A percentile compares a stretch with the other conserved stretches of the same genome.
Conservation (phyloP, 306 rosid genomes). For the Inga leiocalycina region DNA sequence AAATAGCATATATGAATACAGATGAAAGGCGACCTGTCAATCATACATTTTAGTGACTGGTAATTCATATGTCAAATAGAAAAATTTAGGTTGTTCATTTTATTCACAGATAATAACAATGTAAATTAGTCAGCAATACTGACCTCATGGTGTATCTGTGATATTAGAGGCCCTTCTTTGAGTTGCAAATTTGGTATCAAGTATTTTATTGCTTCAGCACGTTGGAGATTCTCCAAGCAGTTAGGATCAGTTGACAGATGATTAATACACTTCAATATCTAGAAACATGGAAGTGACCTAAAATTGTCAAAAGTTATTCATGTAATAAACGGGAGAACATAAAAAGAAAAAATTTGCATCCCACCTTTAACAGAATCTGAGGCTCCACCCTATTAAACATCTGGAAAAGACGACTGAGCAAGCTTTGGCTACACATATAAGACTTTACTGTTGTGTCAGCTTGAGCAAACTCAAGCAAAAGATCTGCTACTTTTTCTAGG, state of each 20-base stretch:
- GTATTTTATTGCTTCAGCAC: conserved; percentile 97
- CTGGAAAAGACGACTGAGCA: conserved; percentile 98
- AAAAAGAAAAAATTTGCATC: conserved; percentile 14
- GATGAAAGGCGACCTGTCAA: conserved; percentile 23
- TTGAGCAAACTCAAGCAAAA: conserved; percentile 95
- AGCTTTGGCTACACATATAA: conserved; percentile 94
- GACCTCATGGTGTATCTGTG: conserved; percentile 95
- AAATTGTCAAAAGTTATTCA: conserved; percentile 25
- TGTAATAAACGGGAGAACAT: conserved; percentile 10
- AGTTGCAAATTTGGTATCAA: conserved; percentile 97
- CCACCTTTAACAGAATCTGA: conserved; percentile 91
- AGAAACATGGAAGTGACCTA: conserved; percentile 33
- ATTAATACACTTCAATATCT: conserved; percentile 93
- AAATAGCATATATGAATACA: not conserved
- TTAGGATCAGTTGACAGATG: conserved; percentile 98
- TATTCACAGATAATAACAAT: conserved; percentile 14
- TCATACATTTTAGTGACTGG: conserved; percentile 5
- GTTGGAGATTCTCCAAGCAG: conserved; percentile 99
- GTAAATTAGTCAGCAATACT: conserved; percentile 35
- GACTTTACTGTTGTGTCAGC: conserved; percentile 96
- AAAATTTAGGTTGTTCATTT: conserved; percentile 18
- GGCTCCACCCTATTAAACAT: conserved; percentile 99
- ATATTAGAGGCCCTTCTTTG: conserved; percentile 91
- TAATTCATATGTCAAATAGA: conserved; percentile 20
- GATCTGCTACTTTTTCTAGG: conserved; percentile 97